Evolutionary conservation across 345 rosid genomes (phyloP).

Genomic region (Moricandia arvensis): DNA sequence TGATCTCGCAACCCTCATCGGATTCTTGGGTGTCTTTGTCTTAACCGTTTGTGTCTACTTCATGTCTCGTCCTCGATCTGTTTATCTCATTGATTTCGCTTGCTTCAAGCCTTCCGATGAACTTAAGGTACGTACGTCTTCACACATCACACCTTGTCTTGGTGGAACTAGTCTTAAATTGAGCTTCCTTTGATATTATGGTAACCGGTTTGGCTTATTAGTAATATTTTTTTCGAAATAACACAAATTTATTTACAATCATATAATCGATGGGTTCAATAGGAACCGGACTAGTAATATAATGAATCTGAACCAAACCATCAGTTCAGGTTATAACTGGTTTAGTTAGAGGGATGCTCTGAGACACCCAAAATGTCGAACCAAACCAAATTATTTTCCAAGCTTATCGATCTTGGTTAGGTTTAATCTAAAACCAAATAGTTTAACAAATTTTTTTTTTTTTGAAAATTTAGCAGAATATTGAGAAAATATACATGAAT

Average conservation of each 20-base stretch:
- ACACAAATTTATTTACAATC: neutral
- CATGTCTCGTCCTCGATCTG: conserved; percentile 81
- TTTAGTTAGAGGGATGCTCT: neutral
- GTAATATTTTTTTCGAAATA: neutral
- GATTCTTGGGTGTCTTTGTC: conserved; percentile 58
- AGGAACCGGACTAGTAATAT: neutral
- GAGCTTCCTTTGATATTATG: neutral
- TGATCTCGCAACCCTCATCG: conserved; percentile 73
- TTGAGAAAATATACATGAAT: neutral
- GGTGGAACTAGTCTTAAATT: neutral
- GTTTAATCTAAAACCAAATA: neutral
- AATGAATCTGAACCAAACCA: neutral
- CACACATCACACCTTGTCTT: neutral
- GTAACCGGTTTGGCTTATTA: neutral
- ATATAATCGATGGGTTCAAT: neutral
- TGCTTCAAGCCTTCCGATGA: conserved; percentile 76
- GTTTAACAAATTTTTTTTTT: too few species aligned
- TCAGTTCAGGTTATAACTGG: neutral
- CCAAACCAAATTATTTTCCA: neutral
- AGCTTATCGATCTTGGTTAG: neutral
- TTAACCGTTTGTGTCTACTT: conserved; percentile 75
- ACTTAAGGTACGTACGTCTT: conserved; percentile 60
- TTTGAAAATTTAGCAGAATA: neutral
- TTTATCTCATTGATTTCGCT: conserved; percentile 82
- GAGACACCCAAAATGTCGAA: neutral